Conservation (phyloP, 192 early-diverging fungal genomes). For the Gigaspora rosea region DNA sequence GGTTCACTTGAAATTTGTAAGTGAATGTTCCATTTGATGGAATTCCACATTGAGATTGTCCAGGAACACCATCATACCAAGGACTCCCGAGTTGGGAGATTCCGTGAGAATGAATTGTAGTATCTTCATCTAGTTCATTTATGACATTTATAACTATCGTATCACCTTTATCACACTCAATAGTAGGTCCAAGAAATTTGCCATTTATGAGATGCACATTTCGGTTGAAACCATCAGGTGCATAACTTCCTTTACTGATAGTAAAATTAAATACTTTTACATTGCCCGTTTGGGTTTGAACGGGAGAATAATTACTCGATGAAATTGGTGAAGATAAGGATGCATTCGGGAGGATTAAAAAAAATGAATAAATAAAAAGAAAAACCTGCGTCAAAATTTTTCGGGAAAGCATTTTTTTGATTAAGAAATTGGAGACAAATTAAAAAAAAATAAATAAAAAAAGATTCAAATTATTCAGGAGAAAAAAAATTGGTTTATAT, state of each 20-base stretch:
- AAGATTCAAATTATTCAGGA: conserved; percentile 41
- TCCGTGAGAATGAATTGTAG: conserved; percentile 69
- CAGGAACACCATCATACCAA: conserved; percentile 71
- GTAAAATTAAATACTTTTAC: neutral
- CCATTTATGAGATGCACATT: neutral
- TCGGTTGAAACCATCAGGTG: conserved; percentile 2
- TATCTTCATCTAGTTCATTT: neutral
- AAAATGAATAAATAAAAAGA: no score
- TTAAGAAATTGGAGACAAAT: no score
- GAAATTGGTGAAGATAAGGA: no score
- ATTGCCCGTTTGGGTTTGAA: no score
- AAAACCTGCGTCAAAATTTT: no score
- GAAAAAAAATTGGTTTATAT: no score
- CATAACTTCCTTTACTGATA: neutral
- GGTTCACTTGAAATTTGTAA: conserved; percentile 63
- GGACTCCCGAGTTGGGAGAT: conserved; percentile 73
- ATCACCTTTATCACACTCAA: neutral
- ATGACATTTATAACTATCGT: neutral
- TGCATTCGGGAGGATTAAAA: no score
- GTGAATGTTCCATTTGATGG: conserved; percentile 66
- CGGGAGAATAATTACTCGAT: no score
- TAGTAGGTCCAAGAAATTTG: neutral
- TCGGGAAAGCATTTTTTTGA: conserved; percentile 24
- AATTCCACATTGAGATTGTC: conserved; percentile 78
- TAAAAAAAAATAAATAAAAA: neutral